A percentile compares a stretch with the other conserved stretches of the same genome.
phyloP scores from a whole-genome alignment of 1,139 yeast species.

The Arxiozyma bovina region DNA sequence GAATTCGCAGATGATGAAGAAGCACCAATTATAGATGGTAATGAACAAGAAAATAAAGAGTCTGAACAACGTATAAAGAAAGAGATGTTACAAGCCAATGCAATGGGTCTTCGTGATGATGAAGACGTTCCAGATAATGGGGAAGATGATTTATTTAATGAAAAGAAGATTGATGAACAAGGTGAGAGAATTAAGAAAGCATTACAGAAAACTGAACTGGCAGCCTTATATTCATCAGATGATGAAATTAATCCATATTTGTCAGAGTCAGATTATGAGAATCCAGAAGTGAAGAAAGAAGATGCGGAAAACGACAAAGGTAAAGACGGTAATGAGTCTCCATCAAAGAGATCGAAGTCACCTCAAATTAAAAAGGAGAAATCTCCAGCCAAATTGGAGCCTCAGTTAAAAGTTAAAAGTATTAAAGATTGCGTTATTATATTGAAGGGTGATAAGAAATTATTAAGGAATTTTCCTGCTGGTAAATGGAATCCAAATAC shows the following conservation, averaged over 20 bases:
- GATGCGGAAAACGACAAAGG: constrained; percentile 30
- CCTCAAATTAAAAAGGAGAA: constrained; percentile 21
- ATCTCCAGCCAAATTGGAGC: constrained; percentile 15
- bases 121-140: constrained; percentile 45
- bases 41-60: constrained; percentile 88
- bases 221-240: constrained; percentile 82
- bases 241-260: constrained; percentile 69
- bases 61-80: constrained; percentile 81
- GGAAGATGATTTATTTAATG: constrained; percentile 52
- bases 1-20: constrained; percentile 98
- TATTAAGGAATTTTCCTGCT: constrained; percentile 58
- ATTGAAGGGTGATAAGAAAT: constrained; percentile 53
- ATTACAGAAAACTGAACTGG: constrained; percentile 76
- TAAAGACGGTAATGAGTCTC: constrained; percentile 4
- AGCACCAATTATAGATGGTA: constrained; percentile 95
- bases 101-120: constrained; percentile 54
- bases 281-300: constrained; percentile 43
- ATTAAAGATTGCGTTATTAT: constrained; percentile 59
- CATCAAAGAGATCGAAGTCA: constrained; percentile 11
- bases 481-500: constrained; percentile 76
- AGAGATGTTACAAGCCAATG: constrained; percentile 82
- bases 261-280: constrained; percentile 62
- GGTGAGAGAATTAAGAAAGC: constrained; percentile 82
- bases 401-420: constrained; percentile 41
- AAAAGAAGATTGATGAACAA: constrained; percentile 79